Evolutionary conservation across 2,329 filamentous ascomycete genomes (phyloP).

Genomic region (Cladosporium austrohemisphaericum): DNA sequence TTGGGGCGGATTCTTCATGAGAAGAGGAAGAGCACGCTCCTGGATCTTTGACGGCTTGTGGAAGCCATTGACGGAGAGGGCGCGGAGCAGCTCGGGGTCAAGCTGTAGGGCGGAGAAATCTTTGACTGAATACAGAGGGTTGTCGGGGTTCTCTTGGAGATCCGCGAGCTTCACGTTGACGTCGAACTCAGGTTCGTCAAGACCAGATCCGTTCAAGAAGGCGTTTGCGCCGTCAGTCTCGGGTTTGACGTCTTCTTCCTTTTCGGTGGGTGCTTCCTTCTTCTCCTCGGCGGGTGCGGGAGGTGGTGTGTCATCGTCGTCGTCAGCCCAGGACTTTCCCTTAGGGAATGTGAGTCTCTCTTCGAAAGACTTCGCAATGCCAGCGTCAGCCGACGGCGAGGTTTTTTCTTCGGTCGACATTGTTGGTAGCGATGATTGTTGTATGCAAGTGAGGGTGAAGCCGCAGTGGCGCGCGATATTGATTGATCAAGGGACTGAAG

Average conservation of each 20-base stretch:
- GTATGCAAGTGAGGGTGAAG: constrained; percentile 6
- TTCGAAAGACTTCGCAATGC: constrained; percentile 26
- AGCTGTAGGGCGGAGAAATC: constrained; percentile 77
- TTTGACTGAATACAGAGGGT: constrained; percentile 80
- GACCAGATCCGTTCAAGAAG: constrained; percentile 41
- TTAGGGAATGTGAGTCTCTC: constrained; percentile 27
- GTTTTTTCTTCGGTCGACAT: constrained; percentile 12
- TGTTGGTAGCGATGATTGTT: no score
- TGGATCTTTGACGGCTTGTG: constrained; percentile 97
- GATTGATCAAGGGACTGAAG: no score
- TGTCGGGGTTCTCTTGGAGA: constrained; percentile 78
- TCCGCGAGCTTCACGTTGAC: constrained; percentile 92
- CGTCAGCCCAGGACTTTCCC: constrained; percentile 5
- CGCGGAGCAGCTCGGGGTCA: constrained; percentile 65
- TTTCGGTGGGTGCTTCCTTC: constrained; percentile 13
- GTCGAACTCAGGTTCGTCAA: constrained; percentile 71
- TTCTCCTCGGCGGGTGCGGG: constrained; percentile 24
- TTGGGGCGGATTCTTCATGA: constrained; percentile 77
- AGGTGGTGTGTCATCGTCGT: constrained; percentile 25
- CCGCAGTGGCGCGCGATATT: neutral
- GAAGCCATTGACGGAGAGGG: constrained; percentile 78
- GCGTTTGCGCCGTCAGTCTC: constrained; percentile 44
- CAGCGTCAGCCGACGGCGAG: constrained; percentile 13
- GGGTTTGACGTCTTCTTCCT: constrained; percentile 15
- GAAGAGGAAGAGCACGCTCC: constrained; percentile 85